Evolutionary conservation across 1,284 basidiomycete genomes (phyloP).

Genomic region (Ustilago nuda): DNA sequence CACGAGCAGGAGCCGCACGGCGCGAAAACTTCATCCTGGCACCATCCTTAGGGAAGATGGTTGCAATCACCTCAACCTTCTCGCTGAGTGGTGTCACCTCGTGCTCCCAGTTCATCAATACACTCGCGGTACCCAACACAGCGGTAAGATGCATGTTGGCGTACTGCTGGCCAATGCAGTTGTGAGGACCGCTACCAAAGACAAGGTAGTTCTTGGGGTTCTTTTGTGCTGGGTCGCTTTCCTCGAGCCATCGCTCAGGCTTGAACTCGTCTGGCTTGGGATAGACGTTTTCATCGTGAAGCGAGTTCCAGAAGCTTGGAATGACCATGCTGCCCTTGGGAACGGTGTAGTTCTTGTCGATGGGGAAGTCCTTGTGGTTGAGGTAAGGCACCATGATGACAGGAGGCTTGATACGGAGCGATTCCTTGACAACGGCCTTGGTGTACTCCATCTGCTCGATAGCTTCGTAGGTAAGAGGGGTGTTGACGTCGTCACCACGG

Average conservation of each 20-base stretch:
- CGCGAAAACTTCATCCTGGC: constrained; percentile 79
- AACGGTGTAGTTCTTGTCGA: constrained; percentile 88
- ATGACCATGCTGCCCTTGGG: constrained; percentile 94
- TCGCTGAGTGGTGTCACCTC: constrained; percentile 82
- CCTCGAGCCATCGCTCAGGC: constrained; percentile 94
- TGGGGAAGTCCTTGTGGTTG: constrained; percentile 88
- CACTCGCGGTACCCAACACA: constrained; percentile 84
- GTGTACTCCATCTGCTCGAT: constrained; percentile 94
- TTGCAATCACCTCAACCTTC: constrained; percentile 74
- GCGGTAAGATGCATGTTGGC: constrained; percentile 91
- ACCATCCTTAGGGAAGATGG: constrained; percentile 91
- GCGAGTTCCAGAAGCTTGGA: constrained; percentile 89
- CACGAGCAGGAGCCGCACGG: constrained; percentile 55
- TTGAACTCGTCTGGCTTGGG: constrained; percentile 84
- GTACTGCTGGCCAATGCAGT: constrained; percentile 92
- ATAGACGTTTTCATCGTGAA: constrained; percentile 90
- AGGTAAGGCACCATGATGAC: constrained; percentile 87
- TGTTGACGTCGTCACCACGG: constrained; percentile 81
- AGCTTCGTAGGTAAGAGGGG: constrained; percentile 86
- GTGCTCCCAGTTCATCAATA: constrained; percentile 89
- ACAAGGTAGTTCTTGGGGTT: constrained; percentile 96
- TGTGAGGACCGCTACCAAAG: constrained; percentile 85
- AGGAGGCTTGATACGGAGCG: constrained; percentile 87
- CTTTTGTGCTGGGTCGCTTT: constrained; percentile 83
- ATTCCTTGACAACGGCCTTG: constrained; percentile 90